phyloP scores from a whole-genome alignment of 768 basidiomycete genomes.

The Butyriboletus loyo region DNA sequence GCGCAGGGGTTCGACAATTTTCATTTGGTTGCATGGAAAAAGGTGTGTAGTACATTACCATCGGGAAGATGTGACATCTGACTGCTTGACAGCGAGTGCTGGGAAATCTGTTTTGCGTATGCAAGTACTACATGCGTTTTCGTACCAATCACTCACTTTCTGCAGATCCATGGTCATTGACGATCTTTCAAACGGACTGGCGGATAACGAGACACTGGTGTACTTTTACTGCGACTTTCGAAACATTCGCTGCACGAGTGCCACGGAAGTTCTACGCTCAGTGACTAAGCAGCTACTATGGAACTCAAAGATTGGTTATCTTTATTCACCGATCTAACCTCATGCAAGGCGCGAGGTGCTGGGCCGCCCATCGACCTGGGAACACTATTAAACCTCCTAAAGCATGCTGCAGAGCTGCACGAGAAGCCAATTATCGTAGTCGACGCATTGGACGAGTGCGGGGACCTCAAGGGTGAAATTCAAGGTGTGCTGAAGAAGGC shows the following conservation, averaged over 20 bases:
- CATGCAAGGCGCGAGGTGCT: not conserved
- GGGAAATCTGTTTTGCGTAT: not conserved
- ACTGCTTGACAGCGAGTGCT: not conserved
- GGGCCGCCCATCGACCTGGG: not conserved
- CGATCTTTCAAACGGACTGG: not conserved
- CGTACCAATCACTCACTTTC: not conserved
- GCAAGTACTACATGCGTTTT: not conserved
- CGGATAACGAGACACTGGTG: not conserved
- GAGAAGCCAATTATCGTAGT: not conserved
- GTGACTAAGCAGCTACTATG: not conserved
- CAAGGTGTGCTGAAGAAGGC: not conserved
- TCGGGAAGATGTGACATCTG: not conserved
- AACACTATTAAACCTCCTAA: not conserved
- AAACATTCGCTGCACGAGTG: not conserved
- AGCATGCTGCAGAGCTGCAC: not conserved
- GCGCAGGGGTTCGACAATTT: not conserved
- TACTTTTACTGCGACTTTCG: not conserved
- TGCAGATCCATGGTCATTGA: not conserved
- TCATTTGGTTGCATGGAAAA: conserved; percentile 11
- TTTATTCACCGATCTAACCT: not conserved
- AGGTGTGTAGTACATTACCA: not conserved
- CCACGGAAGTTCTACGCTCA: not conserved
- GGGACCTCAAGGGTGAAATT: not conserved
- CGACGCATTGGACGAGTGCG: not conserved
- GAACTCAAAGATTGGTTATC: not conserved